Conservation (phyloP, 1,284 basidiomycete genomes). For the Fistulina hepatica region DNA sequence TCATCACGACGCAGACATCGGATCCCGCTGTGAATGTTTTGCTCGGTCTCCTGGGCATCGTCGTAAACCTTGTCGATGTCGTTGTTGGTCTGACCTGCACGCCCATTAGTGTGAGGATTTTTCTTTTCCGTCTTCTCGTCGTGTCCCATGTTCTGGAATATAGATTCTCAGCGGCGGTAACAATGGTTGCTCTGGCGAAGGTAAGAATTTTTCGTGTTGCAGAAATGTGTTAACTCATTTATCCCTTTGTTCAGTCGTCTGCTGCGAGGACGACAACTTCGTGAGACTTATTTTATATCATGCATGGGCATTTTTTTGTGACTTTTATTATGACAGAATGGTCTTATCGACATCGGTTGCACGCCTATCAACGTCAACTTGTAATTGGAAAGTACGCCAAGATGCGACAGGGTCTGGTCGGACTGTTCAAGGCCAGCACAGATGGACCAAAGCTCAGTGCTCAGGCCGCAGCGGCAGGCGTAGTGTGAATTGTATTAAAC, state of each 20-base stretch:
- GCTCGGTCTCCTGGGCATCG: conserved; percentile 4
- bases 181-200: neutral
- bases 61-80: neutral
- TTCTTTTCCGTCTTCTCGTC: no score
- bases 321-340: neutral
- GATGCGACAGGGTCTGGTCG: no score
- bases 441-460: no score
- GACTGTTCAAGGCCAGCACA: no score
- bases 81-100: conserved; percentile 1
- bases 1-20: neutral
- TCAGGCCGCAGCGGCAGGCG: no score
- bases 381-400: no score
- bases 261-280: conserved; percentile 5
- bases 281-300: neutral
- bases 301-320: neutral
- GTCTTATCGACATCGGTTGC: conserved; percentile 5
- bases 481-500: no score
- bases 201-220: neutral
- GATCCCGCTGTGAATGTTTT: neutral
- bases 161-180: no score
- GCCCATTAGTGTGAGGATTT: neutral
- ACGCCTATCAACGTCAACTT: conserved; percentile 5
- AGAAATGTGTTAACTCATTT: neutral
- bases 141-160: no score
- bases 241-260: neutral